Evolutionary conservation across 2,329 filamentous ascomycete species (phyloP).

Genomic region (Ophiostoma quercus): DNA sequence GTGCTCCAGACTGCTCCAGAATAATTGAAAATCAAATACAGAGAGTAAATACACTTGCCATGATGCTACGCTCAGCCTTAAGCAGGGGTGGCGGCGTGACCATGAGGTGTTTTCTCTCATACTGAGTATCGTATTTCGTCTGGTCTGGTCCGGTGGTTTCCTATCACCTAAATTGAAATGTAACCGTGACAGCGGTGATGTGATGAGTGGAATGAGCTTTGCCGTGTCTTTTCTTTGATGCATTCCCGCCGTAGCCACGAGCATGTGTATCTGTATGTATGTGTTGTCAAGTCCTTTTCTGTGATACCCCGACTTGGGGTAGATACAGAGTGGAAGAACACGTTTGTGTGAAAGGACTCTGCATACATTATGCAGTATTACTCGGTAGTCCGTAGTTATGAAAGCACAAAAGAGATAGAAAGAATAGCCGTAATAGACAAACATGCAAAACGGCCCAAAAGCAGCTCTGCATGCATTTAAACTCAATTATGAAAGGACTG

Average conservation of each 20-base stretch:
- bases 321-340: neutral
- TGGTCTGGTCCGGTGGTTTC: neutral
- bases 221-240: neutral
- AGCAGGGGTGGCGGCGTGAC: constrained; percentile 10
- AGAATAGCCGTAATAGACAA: no score
- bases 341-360: neutral
- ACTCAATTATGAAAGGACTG: neutral
- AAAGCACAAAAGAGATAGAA: no score
- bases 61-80: constrained; percentile 7
- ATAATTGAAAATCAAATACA: neutral
- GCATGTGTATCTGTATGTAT: neutral
- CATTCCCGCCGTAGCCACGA: neutral
- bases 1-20: neutral
- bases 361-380: neutral
- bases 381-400: neutral
- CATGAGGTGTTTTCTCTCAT: constrained; percentile 1
- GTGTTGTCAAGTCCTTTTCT: neutral
- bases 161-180: neutral
- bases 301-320: neutral
- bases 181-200: neutral
- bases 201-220: constrained; percentile 9
- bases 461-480: neutral
- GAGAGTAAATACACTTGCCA: neutral
- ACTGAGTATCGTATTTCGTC: no score
- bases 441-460: neutral